Conservation (phyloP, 305 asterid genomes). For the Rubia tinctorum region DNA sequence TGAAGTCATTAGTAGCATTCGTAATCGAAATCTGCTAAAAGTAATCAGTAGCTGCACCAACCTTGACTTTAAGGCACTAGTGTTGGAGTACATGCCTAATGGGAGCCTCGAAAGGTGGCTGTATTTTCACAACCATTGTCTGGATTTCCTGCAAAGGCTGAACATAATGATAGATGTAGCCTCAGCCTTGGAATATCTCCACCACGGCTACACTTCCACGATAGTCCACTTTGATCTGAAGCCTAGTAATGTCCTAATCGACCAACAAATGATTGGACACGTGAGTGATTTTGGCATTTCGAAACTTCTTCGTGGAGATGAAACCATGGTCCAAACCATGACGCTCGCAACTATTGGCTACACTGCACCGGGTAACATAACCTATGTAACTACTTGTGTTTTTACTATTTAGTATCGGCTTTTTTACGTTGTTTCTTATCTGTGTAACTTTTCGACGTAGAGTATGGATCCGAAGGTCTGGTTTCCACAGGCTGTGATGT, state of each 20-base stretch:
- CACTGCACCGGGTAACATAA: not conserved
- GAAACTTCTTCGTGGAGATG: not conserved
- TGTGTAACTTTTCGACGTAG: not conserved
- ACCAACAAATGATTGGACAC: not conserved
- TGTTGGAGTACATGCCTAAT: constrained; percentile 4
- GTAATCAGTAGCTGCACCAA: constrained; percentile 3
- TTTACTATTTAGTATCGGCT: too few relatives aligned
- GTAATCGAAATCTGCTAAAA: not conserved
- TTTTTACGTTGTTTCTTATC: too few relatives aligned
- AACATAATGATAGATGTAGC: constrained; percentile 7
- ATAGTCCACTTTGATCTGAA: constrained; percentile 1
- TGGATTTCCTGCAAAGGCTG: not conserved
- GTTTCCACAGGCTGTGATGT: constrained; percentile 7
- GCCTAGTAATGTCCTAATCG: not conserved
- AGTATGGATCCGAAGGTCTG: constrained; percentile 10
- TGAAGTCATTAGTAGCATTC: not conserved
- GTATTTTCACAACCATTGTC: not conserved
- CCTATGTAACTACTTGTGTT: too few relatives aligned
- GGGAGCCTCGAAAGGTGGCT: constrained; percentile 6
- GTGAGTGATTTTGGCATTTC: constrained; percentile 8
- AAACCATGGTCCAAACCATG: not conserved
- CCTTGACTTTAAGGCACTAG: constrained; percentile 3
- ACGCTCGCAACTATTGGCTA: not conserved
- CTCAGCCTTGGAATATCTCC: not conserved
- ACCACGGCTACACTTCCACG: not conserved